Evolutionary conservation across 768 basidiomycete species (phyloP).

Genomic region (Scleroderma citrinum): DNA sequence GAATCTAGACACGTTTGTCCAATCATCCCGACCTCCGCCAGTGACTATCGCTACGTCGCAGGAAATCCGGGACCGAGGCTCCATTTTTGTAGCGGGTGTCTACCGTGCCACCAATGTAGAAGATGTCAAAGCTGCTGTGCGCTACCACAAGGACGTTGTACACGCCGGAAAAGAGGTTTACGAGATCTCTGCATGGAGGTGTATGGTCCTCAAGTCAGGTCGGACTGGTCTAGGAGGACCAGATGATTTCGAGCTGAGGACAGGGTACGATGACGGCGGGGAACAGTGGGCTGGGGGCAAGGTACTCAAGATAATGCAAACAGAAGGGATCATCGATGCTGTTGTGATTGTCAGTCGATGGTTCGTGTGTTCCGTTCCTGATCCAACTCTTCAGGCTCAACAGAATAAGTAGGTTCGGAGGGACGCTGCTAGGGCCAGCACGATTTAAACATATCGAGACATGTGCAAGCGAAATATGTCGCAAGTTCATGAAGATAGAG

Average conservation of each 20-base stretch:
- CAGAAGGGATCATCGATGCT: constrained; percentile 67
- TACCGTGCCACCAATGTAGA: constrained; percentile 48
- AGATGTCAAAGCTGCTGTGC: constrained; percentile 44
- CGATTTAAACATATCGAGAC: constrained; percentile 75
- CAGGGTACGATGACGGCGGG: constrained; percentile 68
- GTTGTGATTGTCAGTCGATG: constrained; percentile 77
- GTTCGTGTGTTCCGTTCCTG: constrained; percentile 34
- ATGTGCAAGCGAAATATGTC: constrained; percentile 70
- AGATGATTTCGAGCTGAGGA: constrained; percentile 66
- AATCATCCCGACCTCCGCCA: constrained; percentile 38
- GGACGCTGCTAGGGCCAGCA: constrained; percentile 70
- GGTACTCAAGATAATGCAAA: constrained; percentile 62
- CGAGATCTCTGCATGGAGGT: constrained; percentile 75
- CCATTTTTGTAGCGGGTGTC: constrained; percentile 62
- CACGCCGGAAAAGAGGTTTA: constrained; percentile 59
- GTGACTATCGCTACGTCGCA: constrained; percentile 53
- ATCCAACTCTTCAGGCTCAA: not conserved
- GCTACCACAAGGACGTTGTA: constrained; percentile 50
- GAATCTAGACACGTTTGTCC: constrained; percentile 51
- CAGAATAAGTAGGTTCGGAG: constrained; percentile 59
- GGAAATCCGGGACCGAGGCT: constrained; percentile 71
- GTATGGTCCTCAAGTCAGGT: constrained; percentile 64
- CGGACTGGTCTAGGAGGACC: constrained; percentile 61
- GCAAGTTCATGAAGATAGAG: constrained; percentile 57
- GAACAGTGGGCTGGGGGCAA: constrained; percentile 66